These are phyloP conservation scores for Solanum bukasovii DNA, from an alignment of 257 asterid genomes.

Conservation along the genomic window DNA sequence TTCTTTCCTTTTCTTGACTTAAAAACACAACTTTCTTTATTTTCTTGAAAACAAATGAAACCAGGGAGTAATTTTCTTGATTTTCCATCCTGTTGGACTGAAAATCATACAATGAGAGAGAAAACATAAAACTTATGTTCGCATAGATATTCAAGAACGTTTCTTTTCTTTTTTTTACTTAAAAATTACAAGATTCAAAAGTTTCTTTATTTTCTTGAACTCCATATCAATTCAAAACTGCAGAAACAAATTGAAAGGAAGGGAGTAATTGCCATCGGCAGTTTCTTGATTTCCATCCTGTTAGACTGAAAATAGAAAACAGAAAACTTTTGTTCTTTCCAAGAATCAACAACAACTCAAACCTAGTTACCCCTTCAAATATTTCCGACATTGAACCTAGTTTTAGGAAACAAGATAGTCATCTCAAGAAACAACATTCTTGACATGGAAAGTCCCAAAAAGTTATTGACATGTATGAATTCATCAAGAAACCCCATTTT, in stretches of 20 bases:
- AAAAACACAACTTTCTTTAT: not conserved
- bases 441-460: not conserved
- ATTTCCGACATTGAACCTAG: not conserved
- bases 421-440: not conserved
- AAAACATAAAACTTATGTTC: not conserved
- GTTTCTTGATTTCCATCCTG: not conserved
- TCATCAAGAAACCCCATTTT: not conserved
- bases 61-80: not conserved
- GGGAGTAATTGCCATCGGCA: not conserved
- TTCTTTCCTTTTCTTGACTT: not conserved
- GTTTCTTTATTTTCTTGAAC: not conserved
- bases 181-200: not conserved
- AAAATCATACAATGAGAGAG: not conserved
- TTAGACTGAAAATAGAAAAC: not conserved
- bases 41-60: not conserved
- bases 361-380: not conserved
- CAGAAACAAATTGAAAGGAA: no score
- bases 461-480: not conserved
- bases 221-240: not conserved
- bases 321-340: not conserved
- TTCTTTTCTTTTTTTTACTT: not conserved
- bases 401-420: not conserved
- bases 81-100: not conserved
- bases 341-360: not conserved
- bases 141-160: not conserved